A percentile compares a stretch with the other conserved stretches of the same genome.
phyloP scores from a whole-genome alignment of 2,329 filamentous ascomycete species.

The Parastagonospora avenae region DNA sequence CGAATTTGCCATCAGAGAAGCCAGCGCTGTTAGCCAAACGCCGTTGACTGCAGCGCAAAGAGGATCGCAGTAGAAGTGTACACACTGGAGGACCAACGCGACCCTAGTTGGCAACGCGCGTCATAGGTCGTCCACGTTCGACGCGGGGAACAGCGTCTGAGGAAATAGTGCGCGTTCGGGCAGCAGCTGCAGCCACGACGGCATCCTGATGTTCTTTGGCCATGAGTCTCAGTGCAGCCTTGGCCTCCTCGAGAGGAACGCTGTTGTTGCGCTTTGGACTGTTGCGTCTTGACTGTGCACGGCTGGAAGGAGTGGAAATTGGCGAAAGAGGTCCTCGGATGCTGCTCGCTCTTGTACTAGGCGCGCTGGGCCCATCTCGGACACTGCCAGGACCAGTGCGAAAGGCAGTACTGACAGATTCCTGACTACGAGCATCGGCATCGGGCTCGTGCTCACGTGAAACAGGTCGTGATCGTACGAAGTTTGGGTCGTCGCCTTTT shows the following conservation, averaged over 20 bases:
- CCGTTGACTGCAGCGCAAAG: background rate
- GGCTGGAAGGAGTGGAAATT: conserved; percentile 23
- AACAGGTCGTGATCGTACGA: conserved; percentile 27
- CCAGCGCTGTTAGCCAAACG: background rate
- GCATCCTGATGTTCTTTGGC: conserved; percentile 36
- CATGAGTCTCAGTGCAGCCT: conserved; percentile 30
- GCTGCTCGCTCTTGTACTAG: conserved; percentile 37
- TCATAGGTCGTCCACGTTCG: conserved; percentile 24
- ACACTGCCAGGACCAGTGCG: conserved; percentile 30
- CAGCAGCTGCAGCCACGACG: conserved; percentile 12
- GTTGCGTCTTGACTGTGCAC: conserved; percentile 29
- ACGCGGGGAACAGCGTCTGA: conserved; percentile 18
- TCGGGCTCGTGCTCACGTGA: conserved; percentile 31
- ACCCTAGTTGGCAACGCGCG: conserved; percentile 15
- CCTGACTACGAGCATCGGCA: conserved; percentile 27
- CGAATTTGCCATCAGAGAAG: background rate
- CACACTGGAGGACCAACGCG: background rate
- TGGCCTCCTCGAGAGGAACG: conserved; percentile 37
- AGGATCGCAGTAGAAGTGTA: background rate
- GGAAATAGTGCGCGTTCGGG: conserved; percentile 12
- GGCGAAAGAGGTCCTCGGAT: conserved; percentile 29
- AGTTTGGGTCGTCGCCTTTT: conserved; percentile 46
- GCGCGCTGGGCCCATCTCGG: conserved; percentile 29
- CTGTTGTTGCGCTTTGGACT: conserved; percentile 37
- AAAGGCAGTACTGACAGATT: conserved; percentile 38